A percentile compares a stretch with the other conserved stretches of the same genome.
These are phyloP conservation scores for Trypethelium eluteriae DNA, from an alignment of 495 filamentous ascomycete species.

Conservation along the genomic window DNA sequence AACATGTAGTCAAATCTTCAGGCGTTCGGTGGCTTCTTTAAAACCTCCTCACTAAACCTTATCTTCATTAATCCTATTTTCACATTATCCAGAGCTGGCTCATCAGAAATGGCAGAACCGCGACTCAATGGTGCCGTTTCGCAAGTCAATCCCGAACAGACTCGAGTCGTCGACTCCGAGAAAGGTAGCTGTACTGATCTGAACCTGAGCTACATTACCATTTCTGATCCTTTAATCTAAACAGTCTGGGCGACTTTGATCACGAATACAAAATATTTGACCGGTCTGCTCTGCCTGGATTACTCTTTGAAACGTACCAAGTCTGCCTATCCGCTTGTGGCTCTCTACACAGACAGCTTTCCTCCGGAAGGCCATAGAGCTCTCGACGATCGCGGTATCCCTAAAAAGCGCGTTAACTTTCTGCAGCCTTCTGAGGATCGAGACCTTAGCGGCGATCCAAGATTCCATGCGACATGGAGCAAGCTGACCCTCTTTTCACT, in stretches of 20 bases:
- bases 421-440: constrained; percentile 52
- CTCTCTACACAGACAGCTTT: constrained; percentile 66
- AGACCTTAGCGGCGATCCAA: constrained; percentile 55
- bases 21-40: background rate
- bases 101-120: background rate
- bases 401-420: constrained; percentile 53
- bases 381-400: constrained; percentile 55
- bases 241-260: constrained; percentile 73
- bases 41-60: background rate
- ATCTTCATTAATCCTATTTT: background rate
- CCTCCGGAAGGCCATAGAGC: constrained; percentile 53
- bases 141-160: constrained; percentile 22
- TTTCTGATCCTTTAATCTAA: background rate
- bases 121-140: constrained; percentile 9
- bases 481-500: constrained; percentile 73
- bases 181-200: constrained; percentile 25
- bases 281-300: constrained; percentile 64
- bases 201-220: background rate
- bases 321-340: constrained; percentile 65
- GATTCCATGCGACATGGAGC: constrained; percentile 79
- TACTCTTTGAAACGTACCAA: constrained; percentile 52
- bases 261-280: constrained; percentile 66
- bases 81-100: background rate
- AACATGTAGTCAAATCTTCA: background rate
- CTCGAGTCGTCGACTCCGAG: constrained; percentile 26